Evolutionary conservation across 1,139 yeast species (phyloP).

Genomic region (Sugiyamaella neomexicana): DNA sequence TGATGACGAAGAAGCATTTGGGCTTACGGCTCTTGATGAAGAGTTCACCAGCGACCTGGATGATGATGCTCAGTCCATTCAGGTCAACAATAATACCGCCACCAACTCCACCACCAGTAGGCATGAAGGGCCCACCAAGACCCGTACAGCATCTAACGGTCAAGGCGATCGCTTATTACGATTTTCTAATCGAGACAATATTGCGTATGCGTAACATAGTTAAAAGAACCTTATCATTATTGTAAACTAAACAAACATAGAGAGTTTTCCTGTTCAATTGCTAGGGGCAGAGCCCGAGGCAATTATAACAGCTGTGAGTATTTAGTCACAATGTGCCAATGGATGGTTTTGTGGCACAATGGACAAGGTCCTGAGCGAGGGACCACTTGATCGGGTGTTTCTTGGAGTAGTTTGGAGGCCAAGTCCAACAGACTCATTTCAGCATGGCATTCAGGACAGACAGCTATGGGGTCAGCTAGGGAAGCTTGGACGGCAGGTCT

Average conservation of each 20-base stretch:
- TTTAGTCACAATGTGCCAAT: conserved; percentile 22
- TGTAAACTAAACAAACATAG: neutral
- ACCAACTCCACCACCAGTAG: conserved; percentile 1
- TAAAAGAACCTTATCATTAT: neutral
- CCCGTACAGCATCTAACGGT: conserved; percentile 5
- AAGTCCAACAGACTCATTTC: conserved; percentile 20
- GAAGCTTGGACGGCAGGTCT: neutral
- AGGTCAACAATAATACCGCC: conserved; percentile 4
- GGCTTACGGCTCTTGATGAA: conserved; percentile 39
- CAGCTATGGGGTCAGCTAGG: neutral
- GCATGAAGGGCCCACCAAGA: conserved; percentile 1
- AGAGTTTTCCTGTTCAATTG: too few species aligned
- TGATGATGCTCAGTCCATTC: conserved; percentile 25
- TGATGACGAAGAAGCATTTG: conserved; percentile 42
- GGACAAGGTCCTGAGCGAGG: conserved; percentile 26
- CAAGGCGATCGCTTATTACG: conserved; percentile 6
- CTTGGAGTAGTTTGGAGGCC: conserved; percentile 18
- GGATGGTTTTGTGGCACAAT: conserved; percentile 14
- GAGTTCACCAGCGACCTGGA: conserved; percentile 23
- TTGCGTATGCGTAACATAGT: neutral
- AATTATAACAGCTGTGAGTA: conserved; percentile 11
- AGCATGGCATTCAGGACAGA: conserved; percentile 18
- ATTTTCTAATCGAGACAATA: conserved; percentile 3
- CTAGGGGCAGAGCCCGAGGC: conserved; percentile 2
- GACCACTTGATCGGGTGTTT: conserved; percentile 18